phyloP scores from a whole-genome alignment of 2,329 filamentous ascomycete species.

The Ceratocystis eucalypticola region DNA sequence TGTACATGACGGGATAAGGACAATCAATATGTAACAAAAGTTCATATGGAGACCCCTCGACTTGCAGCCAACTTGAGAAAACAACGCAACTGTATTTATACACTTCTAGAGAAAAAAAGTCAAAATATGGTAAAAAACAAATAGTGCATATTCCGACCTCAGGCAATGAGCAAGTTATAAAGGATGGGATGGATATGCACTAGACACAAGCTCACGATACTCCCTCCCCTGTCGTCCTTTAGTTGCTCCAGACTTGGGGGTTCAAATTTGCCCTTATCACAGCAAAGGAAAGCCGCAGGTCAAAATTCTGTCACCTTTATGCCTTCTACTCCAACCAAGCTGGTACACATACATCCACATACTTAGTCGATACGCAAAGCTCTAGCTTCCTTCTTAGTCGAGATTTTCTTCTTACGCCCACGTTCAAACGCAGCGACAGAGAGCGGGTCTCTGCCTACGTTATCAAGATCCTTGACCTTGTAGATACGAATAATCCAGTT shows the following conservation, averaged over 20 bases:
- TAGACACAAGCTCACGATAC: neutral
- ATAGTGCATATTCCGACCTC: neutral
- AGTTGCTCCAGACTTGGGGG: neutral
- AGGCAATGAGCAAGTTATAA: neutral
- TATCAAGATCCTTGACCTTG: constrained; percentile 98
- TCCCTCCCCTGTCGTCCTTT: neutral
- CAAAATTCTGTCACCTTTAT: neutral
- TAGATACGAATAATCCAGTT: constrained; percentile 99
- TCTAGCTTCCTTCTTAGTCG: constrained; percentile 53
- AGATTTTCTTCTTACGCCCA: constrained; percentile 72
- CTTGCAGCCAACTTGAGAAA: neutral
- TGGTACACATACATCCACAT: too few species aligned
- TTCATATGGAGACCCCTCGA: neutral
- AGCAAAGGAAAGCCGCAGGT: constrained; percentile 17
- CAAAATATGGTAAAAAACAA: constrained; percentile 4
- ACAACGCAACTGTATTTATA: constrained; percentile 17
- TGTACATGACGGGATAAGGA: constrained; percentile 12
- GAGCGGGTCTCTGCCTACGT: constrained; percentile 78
- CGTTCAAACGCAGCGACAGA: constrained; percentile 56
- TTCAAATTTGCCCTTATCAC: neutral
- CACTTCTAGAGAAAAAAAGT: constrained; percentile 16
- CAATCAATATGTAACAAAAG: neutral
- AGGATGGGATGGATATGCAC: neutral
- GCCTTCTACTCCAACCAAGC: neutral
- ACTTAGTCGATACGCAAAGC: constrained; percentile 57